Evolutionary conservation across 2,329 filamentous ascomycete genomes (phyloP).

Genomic region (Pseudogymnoascus sp.): DNA sequence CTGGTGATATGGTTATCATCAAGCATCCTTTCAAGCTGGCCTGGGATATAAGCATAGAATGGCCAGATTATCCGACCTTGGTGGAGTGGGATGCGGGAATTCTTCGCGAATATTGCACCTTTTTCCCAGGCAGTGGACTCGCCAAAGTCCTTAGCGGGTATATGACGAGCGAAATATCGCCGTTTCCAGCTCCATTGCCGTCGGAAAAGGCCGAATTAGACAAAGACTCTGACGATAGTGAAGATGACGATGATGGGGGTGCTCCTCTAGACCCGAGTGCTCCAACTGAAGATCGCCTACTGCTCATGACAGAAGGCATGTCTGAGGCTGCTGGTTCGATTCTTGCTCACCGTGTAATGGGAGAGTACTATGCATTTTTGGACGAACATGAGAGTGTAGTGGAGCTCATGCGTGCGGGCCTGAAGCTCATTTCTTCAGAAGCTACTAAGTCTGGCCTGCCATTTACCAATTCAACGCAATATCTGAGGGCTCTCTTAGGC

Average conservation of each 20-base stretch:
- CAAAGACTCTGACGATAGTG: constrained; percentile 39
- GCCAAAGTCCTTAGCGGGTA: constrained; percentile 76
- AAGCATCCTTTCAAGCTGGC: constrained; percentile 83
- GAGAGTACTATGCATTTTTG: constrained; percentile 72
- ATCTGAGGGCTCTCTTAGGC: constrained; percentile 67
- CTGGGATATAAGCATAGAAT: constrained; percentile 87
- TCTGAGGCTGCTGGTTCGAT: constrained; percentile 57
- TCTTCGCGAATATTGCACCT: constrained; percentile 69
- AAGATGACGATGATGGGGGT: constrained; percentile 46
- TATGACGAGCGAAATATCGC: constrained; percentile 73
- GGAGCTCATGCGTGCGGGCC: constrained; percentile 69
- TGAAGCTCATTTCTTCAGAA: constrained; percentile 52
- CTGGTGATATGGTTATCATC: constrained; percentile 91
- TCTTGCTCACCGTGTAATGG: constrained; percentile 74
- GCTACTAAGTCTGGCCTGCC: constrained; percentile 57
- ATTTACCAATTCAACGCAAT: constrained; percentile 63
- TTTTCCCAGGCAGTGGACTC: constrained; percentile 79
- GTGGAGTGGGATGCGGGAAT: constrained; percentile 69
- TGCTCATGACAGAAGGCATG: constrained; percentile 72
- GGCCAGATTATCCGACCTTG: constrained; percentile 70
- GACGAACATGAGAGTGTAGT: constrained; percentile 80
- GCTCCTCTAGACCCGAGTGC: constrained; percentile 49
- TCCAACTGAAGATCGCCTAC: constrained; percentile 67
- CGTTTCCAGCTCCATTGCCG: constrained; percentile 52
- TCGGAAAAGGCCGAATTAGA: constrained; percentile 27